Percentiles rank a stretch among this genome's conserved stretches.
phyloP scores from a whole-genome alignment of 768 basidiomycete species.

The Calocybe gangraenosa region DNA sequence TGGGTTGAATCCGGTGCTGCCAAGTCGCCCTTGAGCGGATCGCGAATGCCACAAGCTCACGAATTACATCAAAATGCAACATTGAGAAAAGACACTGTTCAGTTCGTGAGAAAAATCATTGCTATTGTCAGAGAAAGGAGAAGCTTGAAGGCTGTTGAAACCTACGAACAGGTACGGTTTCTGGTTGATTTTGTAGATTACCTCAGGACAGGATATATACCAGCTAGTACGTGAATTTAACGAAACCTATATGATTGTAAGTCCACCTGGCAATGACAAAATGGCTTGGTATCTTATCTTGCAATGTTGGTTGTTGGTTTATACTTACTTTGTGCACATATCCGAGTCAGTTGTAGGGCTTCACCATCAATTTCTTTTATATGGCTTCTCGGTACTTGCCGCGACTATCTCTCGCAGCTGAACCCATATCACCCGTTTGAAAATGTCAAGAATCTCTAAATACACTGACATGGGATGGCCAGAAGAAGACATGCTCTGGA shows the following conservation, averaged over 20 bases:
- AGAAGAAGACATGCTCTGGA: constrained; percentile 26
- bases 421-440: too few relatives aligned
- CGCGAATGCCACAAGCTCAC: background rate
- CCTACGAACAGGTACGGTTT: constrained; percentile 88
- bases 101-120: constrained; percentile 71
- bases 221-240: too few relatives aligned
- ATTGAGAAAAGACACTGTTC: constrained; percentile 43
- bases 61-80: background rate
- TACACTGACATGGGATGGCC: constrained; percentile 35
- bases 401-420: too few relatives aligned
- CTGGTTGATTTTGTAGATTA: constrained; percentile 73
- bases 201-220: too few relatives aligned
- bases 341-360: too few relatives aligned
- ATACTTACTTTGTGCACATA: too few relatives aligned
- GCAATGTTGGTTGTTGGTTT: too few relatives aligned
- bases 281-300: too few relatives aligned
- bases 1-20: constrained; percentile 38
- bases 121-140: constrained; percentile 67
- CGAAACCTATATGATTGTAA: too few relatives aligned
- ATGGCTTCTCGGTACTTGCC: too few relatives aligned
- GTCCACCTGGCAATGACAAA: too few relatives aligned
- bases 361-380: background rate
- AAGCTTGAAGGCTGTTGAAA: constrained; percentile 90
- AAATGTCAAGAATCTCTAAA: constrained; percentile 20
- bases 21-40: background rate